A percentile compares a stretch with the other conserved stretches of the same genome.
phyloP scores from a whole-genome alignment of 805 yeast genomes.

The Vanderwaltozyma polyspora region DNA sequence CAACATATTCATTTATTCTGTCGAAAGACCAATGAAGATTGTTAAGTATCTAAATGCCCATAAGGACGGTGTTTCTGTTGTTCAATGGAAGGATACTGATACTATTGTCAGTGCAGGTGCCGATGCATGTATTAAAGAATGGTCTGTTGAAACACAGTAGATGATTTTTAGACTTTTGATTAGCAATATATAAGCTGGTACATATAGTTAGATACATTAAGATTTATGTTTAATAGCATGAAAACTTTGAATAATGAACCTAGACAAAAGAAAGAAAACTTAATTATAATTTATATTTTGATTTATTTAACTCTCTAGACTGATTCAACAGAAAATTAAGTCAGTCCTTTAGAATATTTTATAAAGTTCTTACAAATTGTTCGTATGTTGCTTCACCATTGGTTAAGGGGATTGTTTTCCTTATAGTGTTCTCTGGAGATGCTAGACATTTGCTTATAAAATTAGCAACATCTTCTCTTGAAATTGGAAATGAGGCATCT shows the following conservation, averaged over 20 bases:
- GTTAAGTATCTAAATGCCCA: slow-evolving; percentile 71
- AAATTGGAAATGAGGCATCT: slow-evolving; percentile 22
- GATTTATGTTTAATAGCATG: too few relatives aligned
- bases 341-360: too few relatives aligned
- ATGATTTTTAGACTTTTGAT: too few relatives aligned
- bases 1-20: slow-evolving; percentile 67
- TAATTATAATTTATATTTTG: too few relatives aligned
- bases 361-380: slow-evolving; percentile 8
- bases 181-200: too few relatives aligned
- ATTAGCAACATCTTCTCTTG: slow-evolving; percentile 48
- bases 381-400: slow-evolving; percentile 31
- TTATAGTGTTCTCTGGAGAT: slow-evolving; percentile 29
- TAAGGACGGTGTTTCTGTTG: slow-evolving; percentile 72
- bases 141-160: slow-evolving; percentile 35
- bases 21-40: slow-evolving; percentile 65
- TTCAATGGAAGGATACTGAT: slow-evolving; percentile 49
- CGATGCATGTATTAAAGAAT: slow-evolving; percentile 69
- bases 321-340: too few relatives aligned
- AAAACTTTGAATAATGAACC: too few relatives aligned
- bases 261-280: too few relatives aligned
- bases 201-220: too few relatives aligned
- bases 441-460: slow-evolving; percentile 31
- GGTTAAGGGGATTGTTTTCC: slow-evolving; percentile 34
- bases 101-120: slow-evolving; percentile 60
- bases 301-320: too few relatives aligned